Evolutionary conservation across 2,329 filamentous ascomycete species (phyloP), one percentile per base, ranked within the genome.

Genomic region (Fusarium sp.): DNA sequence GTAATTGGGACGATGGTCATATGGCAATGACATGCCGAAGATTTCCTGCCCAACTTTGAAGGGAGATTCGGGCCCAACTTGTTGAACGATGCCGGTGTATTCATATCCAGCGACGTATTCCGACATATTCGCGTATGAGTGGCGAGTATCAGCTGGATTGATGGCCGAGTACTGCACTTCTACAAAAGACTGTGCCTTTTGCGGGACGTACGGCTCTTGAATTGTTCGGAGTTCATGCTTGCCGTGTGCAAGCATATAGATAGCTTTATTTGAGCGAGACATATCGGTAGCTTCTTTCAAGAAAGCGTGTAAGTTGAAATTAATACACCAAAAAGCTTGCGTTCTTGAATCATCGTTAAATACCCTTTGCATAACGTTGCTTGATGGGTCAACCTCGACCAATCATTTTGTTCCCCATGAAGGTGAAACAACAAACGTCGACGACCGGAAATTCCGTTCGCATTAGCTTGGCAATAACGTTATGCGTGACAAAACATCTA

Each of bases 91-190:
- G 7, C 70, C 70, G 6, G 42, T 44, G 17, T 58, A 73, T 20
- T 73, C 70, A 2, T 73, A 73, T 5, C 70, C 70, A 10, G 70
- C 56, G 3, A 73, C 51, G 3, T 58, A 66, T 3, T 66, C 52
- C 2, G 60, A 58, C 60, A 58, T 66, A 2, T 41, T 30, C 65
- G 59, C 56, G n/a, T 51, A 70, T 28, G 54, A 66, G 10, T 73
- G 70, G 1, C 70, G 70, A 3, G 70, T 73, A 17, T 73, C 70
- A 10, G 70, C 70, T 3, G 70, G 70, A 0, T 73, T 73, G n/a
- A 73, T 73, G 8, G 60, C 70, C 0, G 70, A 73, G 22, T 73
- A 73, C 8, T 70, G 60, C 26, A 73, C 70, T n/a, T 73, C 45
- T 14, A 73, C 60, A 8, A 73, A 51, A 1, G 70, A 70, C 1